Base-by-base conservation (phyloP, 805 yeast genomes). In the Helenozyma baotianmanensis region DNA sequence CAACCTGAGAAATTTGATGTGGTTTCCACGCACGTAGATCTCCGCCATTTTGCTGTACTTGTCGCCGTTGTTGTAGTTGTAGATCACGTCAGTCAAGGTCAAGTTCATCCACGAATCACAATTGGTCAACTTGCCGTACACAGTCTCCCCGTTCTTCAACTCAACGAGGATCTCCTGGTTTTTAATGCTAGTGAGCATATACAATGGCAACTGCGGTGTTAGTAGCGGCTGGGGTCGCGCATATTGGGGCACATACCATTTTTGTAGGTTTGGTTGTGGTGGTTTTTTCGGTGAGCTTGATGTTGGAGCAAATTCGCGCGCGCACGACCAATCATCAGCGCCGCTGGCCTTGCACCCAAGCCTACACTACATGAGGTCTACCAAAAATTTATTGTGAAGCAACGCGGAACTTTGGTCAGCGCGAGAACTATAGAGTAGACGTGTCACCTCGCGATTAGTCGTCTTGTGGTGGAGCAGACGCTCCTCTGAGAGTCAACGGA, bases 71-170 rank as follows among this genome's bases (percentile, higher is more conserved):
- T 76, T 65, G 47, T 76, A 76, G 11, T 80, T 72, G 52, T 80
- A 83, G 29, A 79, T 74, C 11, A 82, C 97, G 42, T 88, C 80
- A 21, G 70, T 70, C 33, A 92, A 68, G 2, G 95, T 84, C 44
- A 92, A 68, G 58, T 92, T 92, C 99, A 92, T 92, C 88, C 94
- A 85, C 24, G 86, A 80, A 57, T 92, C 99, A 48, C 95, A 87
- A 52, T 85, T 83, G 35, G 78, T 76, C 39, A 92, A 68, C 36
- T 74, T 75, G 31, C 99, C 99, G 51, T 82, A 82, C 30, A 89
- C 68, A 8, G 90, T 80, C 51, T 86, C 96, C 21, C 97, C 96
- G 36, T 82, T 80, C 58, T 92, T 92, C 53, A 92, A 74, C 58
- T 90, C 98, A 30, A 92, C 86, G 51, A 82, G 72, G 51, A 92